Base-by-base conservation (phyloP, 2,329 filamentous ascomycete species). In the Fusarium nodosum region DNA sequence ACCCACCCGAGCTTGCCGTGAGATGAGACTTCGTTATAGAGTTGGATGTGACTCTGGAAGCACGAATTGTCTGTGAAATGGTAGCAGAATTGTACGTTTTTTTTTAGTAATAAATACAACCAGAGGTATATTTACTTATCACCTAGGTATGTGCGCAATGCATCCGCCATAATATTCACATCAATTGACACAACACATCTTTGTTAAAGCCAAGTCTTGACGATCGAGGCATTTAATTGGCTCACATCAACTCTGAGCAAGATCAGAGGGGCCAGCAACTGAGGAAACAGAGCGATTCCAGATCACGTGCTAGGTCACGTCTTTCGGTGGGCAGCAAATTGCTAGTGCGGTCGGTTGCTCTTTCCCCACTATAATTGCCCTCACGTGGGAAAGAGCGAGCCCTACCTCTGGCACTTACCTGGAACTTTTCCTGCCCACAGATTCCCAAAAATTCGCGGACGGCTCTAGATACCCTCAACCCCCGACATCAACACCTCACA, bases 401-500 rank as follows among this genome's bases (percentile, higher is more conserved):
- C 81, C 81, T 65, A 65, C 61, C 60, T 64, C 41, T 56, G 56
- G 51, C 56, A 55, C 50, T 56, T 60, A 48, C 57, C 52, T 81
- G 81, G 79, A 80, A 80, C 75, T 81, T 82, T 80, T 79, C 74
- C 77, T 73, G 79, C 79, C 80, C 81, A 82, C 81, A 64, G 57
- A 60, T 82, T 51, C 78, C 58, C 57, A 60, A 57, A 56, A 77
- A 80, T 60, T 61, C 64, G 77, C 75, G 74, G 75, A 76, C 77
- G 75, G 75, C 72, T 75, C 74, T 71, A 78, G 79, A 79, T 79
- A 80, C 78, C 79, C 79, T 80, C 79, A 79, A 78, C 78, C 75
- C 75, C 74, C 80, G 77, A 79, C 81, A 82, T 81, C 79, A 80
- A 79, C 79, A 79, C 79, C 79, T 80, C 81, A 82, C 80, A 79